These are phyloP conservation scores for Cercospora berteroae DNA, from an alignment of 2,329 filamentous ascomycete genomes.

Conservation along the genomic window DNA sequence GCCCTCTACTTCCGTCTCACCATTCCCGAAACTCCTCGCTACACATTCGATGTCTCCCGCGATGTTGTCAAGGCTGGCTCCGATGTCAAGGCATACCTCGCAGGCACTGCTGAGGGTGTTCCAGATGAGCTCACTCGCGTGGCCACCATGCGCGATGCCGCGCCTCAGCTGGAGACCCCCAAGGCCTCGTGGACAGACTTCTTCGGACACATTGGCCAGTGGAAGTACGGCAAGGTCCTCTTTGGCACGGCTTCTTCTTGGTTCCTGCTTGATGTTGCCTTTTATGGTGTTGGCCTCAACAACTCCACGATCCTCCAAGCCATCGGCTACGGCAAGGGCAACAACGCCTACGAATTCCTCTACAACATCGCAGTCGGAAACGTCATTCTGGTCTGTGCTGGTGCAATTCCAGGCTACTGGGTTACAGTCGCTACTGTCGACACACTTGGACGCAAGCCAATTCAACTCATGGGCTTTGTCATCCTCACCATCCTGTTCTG, in stretches of 20 bases:
- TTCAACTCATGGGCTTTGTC: constrained; percentile 60
- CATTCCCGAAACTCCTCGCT: constrained; percentile 83
- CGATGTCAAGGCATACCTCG: constrained; percentile 73
- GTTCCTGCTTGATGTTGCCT: constrained; percentile 71
- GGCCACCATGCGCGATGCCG: constrained; percentile 54
- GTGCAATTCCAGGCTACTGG: constrained; percentile 81
- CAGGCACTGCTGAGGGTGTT: constrained; percentile 60
- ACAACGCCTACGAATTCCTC: constrained; percentile 65
- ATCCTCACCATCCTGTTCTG: constrained; percentile 51
- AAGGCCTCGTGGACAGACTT: constrained; percentile 75
- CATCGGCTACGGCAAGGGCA: constrained; percentile 68
- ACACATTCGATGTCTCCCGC: constrained; percentile 77
- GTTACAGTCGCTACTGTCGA: constrained; percentile 72
- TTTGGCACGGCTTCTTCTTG: constrained; percentile 80
- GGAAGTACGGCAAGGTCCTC: constrained; percentile 69
- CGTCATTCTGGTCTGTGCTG: constrained; percentile 73
- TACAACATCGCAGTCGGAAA: constrained; percentile 76
- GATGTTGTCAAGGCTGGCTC: constrained; percentile 72
- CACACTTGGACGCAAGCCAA: constrained; percentile 72
- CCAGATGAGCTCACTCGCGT: constrained; percentile 67
- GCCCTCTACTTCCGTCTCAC: constrained; percentile 84
- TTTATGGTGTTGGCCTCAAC: constrained; percentile 65
- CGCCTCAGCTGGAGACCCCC: constrained; percentile 59
- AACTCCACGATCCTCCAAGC: constrained; percentile 68
- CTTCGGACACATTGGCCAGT: constrained; percentile 64